phyloP scores from a whole-genome alignment of 148 eudicot genomes.

The Chenopodium suecicum region DNA sequence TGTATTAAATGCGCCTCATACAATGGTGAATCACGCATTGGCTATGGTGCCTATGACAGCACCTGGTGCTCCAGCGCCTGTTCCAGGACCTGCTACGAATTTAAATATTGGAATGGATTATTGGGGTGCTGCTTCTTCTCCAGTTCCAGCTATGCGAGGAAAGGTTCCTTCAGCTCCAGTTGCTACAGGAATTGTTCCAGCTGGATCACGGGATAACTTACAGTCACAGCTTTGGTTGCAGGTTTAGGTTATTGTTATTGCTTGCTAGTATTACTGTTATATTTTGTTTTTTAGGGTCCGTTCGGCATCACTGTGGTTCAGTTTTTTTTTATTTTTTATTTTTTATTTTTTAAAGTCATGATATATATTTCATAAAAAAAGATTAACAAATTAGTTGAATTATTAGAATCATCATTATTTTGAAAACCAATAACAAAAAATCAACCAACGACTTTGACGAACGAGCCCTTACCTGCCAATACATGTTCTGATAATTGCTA shows the following conservation, averaged over 20 bases:
- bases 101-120: conserved; percentile 97
- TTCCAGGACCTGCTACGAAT: conserved; percentile 85
- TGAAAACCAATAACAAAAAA: too few relatives aligned
- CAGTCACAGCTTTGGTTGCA: conserved; percentile 89
- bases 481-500: conserved; percentile 1
- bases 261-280: not conserved
- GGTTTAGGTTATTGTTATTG: conserved; percentile 41
- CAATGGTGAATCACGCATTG: conserved; percentile 61
- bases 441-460: too few relatives aligned
- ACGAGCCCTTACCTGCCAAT: not conserved
- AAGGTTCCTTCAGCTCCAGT: conserved; percentile 64
- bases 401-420: too few relatives aligned
- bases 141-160: conserved; percentile 64
- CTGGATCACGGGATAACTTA: conserved; percentile 77
- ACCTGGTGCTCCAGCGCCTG: conserved; percentile 53
- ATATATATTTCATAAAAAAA: too few relatives aligned
- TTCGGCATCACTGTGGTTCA: too few relatives aligned
- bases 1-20: conserved; percentile 46
- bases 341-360: too few relatives aligned
- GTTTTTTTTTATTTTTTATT: too few relatives aligned
- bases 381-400: too few relatives aligned
- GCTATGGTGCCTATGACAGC: conserved; percentile 62
- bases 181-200: conserved; percentile 65
- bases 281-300: not conserved
- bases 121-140: conserved; percentile 68